Base-by-base conservation (phyloP, 2,329 filamentous ascomycete species). In the Penicillium sp. region DNA sequence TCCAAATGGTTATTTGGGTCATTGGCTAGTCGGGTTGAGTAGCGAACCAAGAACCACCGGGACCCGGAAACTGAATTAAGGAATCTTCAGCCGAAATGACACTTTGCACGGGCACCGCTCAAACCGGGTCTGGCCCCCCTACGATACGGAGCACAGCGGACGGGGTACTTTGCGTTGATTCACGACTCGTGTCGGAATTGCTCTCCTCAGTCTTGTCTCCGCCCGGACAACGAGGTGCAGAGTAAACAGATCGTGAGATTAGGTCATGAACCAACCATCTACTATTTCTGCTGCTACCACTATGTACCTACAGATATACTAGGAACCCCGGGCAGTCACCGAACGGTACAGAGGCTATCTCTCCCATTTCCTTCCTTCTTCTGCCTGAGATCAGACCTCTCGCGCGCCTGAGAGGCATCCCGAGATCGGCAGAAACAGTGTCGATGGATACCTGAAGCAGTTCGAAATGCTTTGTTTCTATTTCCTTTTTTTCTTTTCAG, bases 401-500 rank as follows among this genome's bases (percentile, higher is more conserved):
- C 12, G 31, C 31, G 38, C 41, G 50, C 42, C 34, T 35, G 39
- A 52, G 35, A 61, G 48, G 50, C 14, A 63, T 61, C 66, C 69
- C 66, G 65, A 68, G 71, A 71, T 73, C 70, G 68, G 67, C 70
- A 63, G 64, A 66, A 62, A 65, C 62, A 66, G 64, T 69, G 71
- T 68, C 57, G 62, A 66, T 64, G 57, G 55, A 63, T 63, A 65
- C 62, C 51, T 58, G 60, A 63, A 63, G 51, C 55, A 65, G 58
- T 54, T 55, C 55, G 55, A 39, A 20, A 55, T 38, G 53, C 38
- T 54, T 35, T 25, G 20, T 25, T 38, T 49, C 7, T 49, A n/a
- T 37, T 20, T 54, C 8, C 11, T 12, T 47, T 47, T n/a, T 47
- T 47, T 2, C 43, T 60, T 25, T 56, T 38, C 39, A 55, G 58